Conservation (phyloP, 768 basidiomycete species). For the Cystoderma amianthinum region DNA sequence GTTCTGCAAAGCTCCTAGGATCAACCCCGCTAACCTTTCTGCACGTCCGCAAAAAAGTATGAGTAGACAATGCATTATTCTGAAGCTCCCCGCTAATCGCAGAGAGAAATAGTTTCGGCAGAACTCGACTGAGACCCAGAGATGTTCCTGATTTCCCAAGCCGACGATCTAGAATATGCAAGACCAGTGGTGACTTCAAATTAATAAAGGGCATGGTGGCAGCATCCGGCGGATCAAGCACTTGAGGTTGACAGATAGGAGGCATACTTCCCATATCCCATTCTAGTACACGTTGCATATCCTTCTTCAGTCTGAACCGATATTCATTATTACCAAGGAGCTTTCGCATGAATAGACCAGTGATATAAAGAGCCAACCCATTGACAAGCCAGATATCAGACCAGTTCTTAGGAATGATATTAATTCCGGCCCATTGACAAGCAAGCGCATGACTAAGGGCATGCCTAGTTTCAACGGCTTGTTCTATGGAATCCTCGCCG, state of each 20-base stretch:
- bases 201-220: conserved; percentile 83
- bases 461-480: conserved; percentile 86
- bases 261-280: conserved; percentile 86
- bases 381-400: conserved; percentile 97
- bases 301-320: conserved; percentile 89
- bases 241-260: conserved; percentile 89
- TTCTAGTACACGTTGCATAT: conserved; percentile 88
- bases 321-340: conserved; percentile 96
- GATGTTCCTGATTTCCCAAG: conserved; percentile 94
- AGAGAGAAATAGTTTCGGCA: conserved; percentile 92
- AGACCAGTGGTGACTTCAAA: conserved; percentile 90
- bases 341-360: conserved; percentile 79
- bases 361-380: conserved; percentile 87
- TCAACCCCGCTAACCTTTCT: conserved; percentile 93
- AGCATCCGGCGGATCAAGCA: conserved; percentile 78
- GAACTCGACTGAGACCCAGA: conserved; percentile 86
- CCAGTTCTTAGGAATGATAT: conserved; percentile 89
- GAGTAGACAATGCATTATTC: conserved; percentile 83
- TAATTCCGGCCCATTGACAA: conserved; percentile 95
- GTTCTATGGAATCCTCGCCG: conserved; percentile 86
- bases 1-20: conserved; percentile 87
- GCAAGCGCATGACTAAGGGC: conserved; percentile 83
- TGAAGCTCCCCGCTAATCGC: conserved; percentile 88
- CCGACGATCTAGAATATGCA: conserved; percentile 91
- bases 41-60: conserved; percentile 85